Percentiles rank a stretch among this genome's conserved stretches.
These are phyloP conservation scores for Periconia sp. DNA, from an alignment of 2,329 filamentous ascomycete species.

Conservation along the genomic window DNA sequence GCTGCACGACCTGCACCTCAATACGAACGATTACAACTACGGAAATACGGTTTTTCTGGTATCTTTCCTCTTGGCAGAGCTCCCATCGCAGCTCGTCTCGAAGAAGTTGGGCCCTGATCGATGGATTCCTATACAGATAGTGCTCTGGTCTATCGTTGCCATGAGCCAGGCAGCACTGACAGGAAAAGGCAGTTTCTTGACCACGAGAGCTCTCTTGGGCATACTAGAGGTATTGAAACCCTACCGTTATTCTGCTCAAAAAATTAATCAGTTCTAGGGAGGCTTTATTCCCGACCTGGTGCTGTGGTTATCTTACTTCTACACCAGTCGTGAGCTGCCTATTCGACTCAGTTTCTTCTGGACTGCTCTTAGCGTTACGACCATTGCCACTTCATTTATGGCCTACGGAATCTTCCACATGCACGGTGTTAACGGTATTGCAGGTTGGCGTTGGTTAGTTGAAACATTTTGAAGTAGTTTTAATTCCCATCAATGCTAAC, in stretches of 20 bases:
- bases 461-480: slow-evolving; percentile 40
- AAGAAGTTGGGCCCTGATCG: slow-evolving; percentile 43
- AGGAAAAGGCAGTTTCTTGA: slow-evolving; percentile 8
- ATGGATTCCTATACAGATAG: slow-evolving; percentile 43
- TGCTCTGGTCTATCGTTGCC: slow-evolving; percentile 11
- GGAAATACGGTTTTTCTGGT: slow-evolving; percentile 63
- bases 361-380: slow-evolving; percentile 56
- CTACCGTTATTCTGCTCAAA: not conserved
- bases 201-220: slow-evolving; percentile 46
- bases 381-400: slow-evolving; percentile 49
- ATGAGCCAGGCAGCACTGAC: slow-evolving; percentile 10
- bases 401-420: slow-evolving; percentile 50
- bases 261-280: slow-evolving; percentile 32
- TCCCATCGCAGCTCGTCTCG: slow-evolving; percentile 45
- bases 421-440: slow-evolving; percentile 43
- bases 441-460: slow-evolving; percentile 54
- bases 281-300: slow-evolving; percentile 61
- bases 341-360: slow-evolving; percentile 65
- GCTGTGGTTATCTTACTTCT: slow-evolving; percentile 71
- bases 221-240: slow-evolving; percentile 44
- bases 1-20: not conserved
- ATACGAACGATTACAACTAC: slow-evolving; percentile 15
- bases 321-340: slow-evolving; percentile 64
- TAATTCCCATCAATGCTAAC: slow-evolving; percentile 35
- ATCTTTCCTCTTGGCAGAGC: slow-evolving; percentile 66